Evolutionary conservation across 2,329 filamentous ascomycete genomes (phyloP), one percentile per base, ranked within the genome.

Genomic region (Colletotrichum sp.): DNA sequence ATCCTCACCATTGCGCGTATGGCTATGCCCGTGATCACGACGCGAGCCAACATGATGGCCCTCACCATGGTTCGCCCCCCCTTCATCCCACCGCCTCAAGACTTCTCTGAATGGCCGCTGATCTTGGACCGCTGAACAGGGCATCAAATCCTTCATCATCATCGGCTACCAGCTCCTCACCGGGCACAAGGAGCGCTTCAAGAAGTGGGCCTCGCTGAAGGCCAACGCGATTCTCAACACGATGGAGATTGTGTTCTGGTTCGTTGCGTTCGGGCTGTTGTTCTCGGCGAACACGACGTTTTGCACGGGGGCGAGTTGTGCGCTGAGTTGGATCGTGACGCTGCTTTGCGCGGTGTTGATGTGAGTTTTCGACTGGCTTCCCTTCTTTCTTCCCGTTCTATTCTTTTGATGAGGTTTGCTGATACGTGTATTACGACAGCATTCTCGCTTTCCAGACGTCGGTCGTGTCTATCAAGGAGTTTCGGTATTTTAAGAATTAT

Each of bases 181-280:
- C 13, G 81, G 82, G 38, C 83, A 86, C 70, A 77, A 81, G 14
- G 62, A 74, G 7, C 77, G 77, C 2, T 82, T 86, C 74, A 74
- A 78, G 14, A 81, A 79, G 65, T 87, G 83, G 83, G 80, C 77
- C 28, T 85, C 82, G 71, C 78, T 83, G 7, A 87, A 86, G 78
- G 85, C 85, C 4, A 82, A 85, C 75, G 78, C 80, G 5, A 84
- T 87, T 38, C 79, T 87, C 69, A 86, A 85, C 77, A 79, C 77
- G 55, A 75, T 87, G 13, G 86, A 88, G 76, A 78, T 84, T 7
- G 79, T 86, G 6, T 87, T 87, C 75, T 87, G 86, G 85, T 74
- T 70, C 59, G 75, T 71, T 12, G 75, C 73, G 2, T 63, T 76
- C 7, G 71, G 71, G 7, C 16, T 73, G 56, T 4, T 73, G 14